phyloP scores from a whole-genome alignment of 371 early-diverging fungal genomes.

The Circinella minor region DNA sequence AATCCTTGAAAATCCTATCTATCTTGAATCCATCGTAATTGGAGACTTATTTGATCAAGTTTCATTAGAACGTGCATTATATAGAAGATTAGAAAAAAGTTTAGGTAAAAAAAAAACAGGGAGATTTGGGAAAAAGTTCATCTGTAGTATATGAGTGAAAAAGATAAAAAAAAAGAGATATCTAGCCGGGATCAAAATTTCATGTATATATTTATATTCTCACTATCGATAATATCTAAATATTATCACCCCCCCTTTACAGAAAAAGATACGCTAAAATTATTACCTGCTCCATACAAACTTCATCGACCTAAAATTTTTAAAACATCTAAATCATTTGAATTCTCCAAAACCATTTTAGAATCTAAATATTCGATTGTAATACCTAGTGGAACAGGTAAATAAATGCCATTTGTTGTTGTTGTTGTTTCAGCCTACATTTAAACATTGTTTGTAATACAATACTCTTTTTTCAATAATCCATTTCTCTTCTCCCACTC shows the following conservation, averaged over 20 bases:
- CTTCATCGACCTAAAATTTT: slow-evolving; percentile 34
- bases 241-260: slow-evolving; percentile 8
- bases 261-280: slow-evolving; percentile 7
- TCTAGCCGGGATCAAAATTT: background rate
- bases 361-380: slow-evolving; percentile 33
- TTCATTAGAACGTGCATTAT: slow-evolving; percentile 69
- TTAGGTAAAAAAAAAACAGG: slow-evolving; percentile 12
- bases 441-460: too few species aligned
- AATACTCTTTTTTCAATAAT: too few species aligned
- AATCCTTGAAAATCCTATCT: slow-evolving; percentile 64
- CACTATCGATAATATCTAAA: background rate
- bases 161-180: too few species aligned
- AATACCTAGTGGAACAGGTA: slow-evolving; percentile 51
- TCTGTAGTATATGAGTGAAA: too few species aligned
- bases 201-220: background rate
- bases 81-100: slow-evolving; percentile 40
- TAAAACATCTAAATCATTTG: slow-evolving; percentile 44
- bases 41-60: slow-evolving; percentile 68
- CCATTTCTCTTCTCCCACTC: background rate
- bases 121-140: too few species aligned
- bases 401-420: background rate
- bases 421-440: background rate
- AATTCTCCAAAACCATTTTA: slow-evolving; percentile 50
- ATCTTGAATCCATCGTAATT: slow-evolving; percentile 64
- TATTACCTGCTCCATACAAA: slow-evolving; percentile 28